Conservation (phyloP, 768 basidiomycete species). For the Tylopilus balloui region DNA sequence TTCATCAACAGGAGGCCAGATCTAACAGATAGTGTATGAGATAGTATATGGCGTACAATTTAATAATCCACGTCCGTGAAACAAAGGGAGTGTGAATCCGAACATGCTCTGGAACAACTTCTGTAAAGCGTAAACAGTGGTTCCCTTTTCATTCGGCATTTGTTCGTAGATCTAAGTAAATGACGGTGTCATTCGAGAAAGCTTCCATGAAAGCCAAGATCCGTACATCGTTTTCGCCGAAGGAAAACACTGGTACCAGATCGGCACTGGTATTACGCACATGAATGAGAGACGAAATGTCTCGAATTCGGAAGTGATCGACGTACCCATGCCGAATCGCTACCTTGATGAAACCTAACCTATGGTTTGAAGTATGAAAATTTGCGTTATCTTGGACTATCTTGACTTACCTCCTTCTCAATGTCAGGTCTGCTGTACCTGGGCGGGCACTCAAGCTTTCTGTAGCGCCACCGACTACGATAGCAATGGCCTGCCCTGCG, state of each 20-base stretch:
- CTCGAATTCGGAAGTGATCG: neutral
- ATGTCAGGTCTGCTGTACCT: conserved; percentile 90
- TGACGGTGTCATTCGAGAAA: neutral
- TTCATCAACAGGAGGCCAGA: neutral
- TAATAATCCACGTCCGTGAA: conserved; percentile 91
- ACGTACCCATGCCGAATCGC: conserved; percentile 84
- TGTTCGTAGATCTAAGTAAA: conserved; percentile 83
- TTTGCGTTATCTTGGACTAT: neutral
- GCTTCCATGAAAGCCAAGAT: conserved; percentile 10
- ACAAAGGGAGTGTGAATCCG: conserved; percentile 95
- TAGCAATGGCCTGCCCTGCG: conserved; percentile 72
- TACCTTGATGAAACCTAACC: conserved; percentile 92
- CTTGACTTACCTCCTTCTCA: conserved; percentile 55
- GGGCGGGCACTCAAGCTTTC: conserved; percentile 93
- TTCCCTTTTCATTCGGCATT: conserved; percentile 93
- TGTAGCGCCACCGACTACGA: conserved; percentile 94
- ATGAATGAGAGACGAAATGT: conserved; percentile 1
- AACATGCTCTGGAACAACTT: conserved; percentile 89
- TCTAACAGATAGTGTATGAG: neutral
- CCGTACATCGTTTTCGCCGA: conserved; percentile 95
- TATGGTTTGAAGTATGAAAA: conserved; percentile 21
- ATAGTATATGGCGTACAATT: conserved; percentile 84
- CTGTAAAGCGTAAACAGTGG: conserved; percentile 79
- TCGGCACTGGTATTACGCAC: conserved; percentile 59
- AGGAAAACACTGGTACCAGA: conserved; percentile 95